Conservation (phyloP, 2,329 filamentous ascomycete genomes). For the Ophiosphaerella korrae region DNA sequence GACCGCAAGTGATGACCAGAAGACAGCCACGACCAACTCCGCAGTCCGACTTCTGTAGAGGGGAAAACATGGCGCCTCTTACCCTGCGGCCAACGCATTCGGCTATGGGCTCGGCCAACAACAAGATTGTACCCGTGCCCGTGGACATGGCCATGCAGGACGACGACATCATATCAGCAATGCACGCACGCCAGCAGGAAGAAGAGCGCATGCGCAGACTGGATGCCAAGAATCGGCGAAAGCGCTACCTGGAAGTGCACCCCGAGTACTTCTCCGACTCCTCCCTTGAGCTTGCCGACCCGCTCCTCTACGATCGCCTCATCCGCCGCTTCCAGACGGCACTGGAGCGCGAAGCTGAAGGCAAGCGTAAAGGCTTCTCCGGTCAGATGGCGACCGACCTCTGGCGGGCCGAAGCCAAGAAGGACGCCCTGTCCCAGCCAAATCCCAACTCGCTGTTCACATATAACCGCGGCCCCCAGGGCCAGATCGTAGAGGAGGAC, state of each 20-base stretch:
- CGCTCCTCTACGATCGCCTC: constrained; percentile 79
- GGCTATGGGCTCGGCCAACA: neutral
- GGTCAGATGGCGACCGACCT: constrained; percentile 79
- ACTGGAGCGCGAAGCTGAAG: constrained; percentile 74
- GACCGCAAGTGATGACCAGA: neutral
- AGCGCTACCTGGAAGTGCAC: constrained; percentile 74
- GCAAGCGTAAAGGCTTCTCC: constrained; percentile 75
- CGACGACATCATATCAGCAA: constrained; percentile 10
- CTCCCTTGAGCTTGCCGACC: constrained; percentile 70
- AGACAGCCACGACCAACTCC: neutral
- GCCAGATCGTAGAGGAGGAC: constrained; percentile 63
- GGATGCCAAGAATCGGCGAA: constrained; percentile 73
- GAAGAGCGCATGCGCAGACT: constrained; percentile 48
- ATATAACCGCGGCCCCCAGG: constrained; percentile 58
- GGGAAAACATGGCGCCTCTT: constrained; percentile 31
- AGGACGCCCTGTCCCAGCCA: constrained; percentile 65
- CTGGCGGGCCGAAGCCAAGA: constrained; percentile 74
- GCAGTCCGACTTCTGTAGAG: constrained; percentile 35
- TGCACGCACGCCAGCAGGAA: constrained; percentile 18
- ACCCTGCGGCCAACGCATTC: constrained; percentile 22
- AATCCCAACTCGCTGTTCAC: constrained; percentile 57
- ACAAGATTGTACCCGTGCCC: constrained; percentile 3
- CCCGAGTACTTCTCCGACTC: constrained; percentile 70
- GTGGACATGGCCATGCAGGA: constrained; percentile 20
- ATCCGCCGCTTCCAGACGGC: constrained; percentile 77